phyloP scores from a whole-genome alignment of 2,329 filamentous ascomycete genomes.

The Botrytis cinerea region DNA sequence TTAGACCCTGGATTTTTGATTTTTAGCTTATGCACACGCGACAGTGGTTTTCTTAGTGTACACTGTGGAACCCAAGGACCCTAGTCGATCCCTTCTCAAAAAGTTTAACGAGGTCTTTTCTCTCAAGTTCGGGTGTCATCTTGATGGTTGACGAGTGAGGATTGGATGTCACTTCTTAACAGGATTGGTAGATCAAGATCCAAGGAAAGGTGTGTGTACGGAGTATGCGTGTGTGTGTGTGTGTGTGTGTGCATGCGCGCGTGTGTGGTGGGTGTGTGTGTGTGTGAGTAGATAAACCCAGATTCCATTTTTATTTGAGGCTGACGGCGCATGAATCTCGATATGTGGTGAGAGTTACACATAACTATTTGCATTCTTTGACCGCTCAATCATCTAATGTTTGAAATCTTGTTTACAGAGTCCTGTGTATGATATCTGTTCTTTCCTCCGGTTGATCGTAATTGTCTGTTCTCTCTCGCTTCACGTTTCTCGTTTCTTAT shows the following conservation, averaged over 20 bases:
- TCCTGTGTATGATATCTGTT: not conserved
- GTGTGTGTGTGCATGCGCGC: too few relatives aligned
- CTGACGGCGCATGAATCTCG: slow-evolving; percentile 15
- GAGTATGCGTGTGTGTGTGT: not conserved
- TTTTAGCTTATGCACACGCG: slow-evolving; percentile 14
- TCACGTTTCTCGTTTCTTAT: not conserved
- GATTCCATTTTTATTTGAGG: not conserved
- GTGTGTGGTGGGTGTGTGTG: not conserved
- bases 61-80: not conserved
- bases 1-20: not conserved
- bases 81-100: slow-evolving; percentile 10
- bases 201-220: not conserved
- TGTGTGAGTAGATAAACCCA: not conserved
- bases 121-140: not conserved
- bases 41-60: slow-evolving; percentile 4
- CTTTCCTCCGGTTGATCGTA: not conserved
- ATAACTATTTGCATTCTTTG: not conserved
- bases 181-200: slow-evolving; percentile 14
- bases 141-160: not conserved
- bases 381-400: slow-evolving; percentile 19
- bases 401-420: not conserved
- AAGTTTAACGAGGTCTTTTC: not conserved
- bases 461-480: not conserved
- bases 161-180: not conserved
- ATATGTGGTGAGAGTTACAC: slow-evolving; percentile 8